Percentiles rank a stretch among this genome's conserved stretches.
Conservation (phyloP, 495 filamentous ascomycete species). For the Lepidopterella palustris region DNA sequence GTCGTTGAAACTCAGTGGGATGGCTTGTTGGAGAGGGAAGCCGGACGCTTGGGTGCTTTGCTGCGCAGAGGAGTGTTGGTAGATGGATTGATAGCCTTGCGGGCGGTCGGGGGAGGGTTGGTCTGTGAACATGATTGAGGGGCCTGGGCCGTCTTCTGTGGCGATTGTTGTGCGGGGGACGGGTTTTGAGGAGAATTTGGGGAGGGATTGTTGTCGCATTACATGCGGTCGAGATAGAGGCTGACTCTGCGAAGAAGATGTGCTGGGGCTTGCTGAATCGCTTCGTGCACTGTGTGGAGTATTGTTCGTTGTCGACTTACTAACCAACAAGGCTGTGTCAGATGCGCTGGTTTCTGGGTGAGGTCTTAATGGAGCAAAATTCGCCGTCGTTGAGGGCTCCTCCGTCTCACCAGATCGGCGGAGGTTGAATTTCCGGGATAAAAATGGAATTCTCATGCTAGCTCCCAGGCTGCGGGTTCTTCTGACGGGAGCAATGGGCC, state of each 20-base stretch:
- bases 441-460: constrained; percentile 16
- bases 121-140: constrained; percentile 73
- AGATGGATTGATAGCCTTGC: constrained; percentile 45
- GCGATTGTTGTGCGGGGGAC: constrained; percentile 66
- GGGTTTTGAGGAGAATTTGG: constrained; percentile 65
- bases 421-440: constrained; percentile 10
- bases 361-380: constrained; percentile 14
- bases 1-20: constrained; percentile 77
- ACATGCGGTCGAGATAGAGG: constrained; percentile 47
- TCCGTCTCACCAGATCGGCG: not conserved
- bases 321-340: constrained; percentile 18
- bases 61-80: constrained; percentile 37
- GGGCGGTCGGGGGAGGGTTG: constrained; percentile 35
- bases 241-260: not conserved
- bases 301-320: not conserved
- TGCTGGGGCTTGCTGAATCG: not conserved
- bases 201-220: constrained; percentile 38
- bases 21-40: constrained; percentile 48
- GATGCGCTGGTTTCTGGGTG: constrained; percentile 19
- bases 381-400: not conserved
- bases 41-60: constrained; percentile 39
- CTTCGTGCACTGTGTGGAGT: not conserved
- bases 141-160: constrained; percentile 55
- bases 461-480: constrained; percentile 19
- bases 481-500: constrained; percentile 15